These are phyloP conservation scores for Basidiobolus meristosporus DNA, from an alignment of 371 early-diverging fungal species.

Conservation along the genomic window DNA sequence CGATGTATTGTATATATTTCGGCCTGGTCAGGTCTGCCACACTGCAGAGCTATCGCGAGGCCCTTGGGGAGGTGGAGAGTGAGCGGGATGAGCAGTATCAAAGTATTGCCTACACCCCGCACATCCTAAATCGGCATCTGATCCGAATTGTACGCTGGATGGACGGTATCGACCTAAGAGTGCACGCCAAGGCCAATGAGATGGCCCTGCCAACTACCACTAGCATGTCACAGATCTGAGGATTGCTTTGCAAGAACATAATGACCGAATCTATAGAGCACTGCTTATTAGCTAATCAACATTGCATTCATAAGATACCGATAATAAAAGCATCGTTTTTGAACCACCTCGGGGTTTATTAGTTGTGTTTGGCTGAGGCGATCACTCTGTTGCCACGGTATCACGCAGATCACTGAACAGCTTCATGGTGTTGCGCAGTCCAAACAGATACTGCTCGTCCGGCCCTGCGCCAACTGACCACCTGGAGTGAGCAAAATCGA, in stretches of 20 bases:
- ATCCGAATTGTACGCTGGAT: neutral
- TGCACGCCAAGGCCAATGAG: no score
- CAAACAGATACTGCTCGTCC: constrained; percentile 22
- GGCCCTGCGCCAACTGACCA: constrained; percentile 29
- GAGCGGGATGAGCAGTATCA: neutral
- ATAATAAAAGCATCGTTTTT: no score
- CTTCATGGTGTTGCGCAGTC: constrained; percentile 13
- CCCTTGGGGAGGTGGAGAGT: neutral
- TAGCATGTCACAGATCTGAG: no score
- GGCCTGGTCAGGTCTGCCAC: neutral
- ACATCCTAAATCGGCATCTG: neutral
- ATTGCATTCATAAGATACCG: no score
- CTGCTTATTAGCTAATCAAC: no score
- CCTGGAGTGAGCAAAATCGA: constrained; percentile 61
- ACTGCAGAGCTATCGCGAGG: neutral
- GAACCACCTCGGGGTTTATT: no score
- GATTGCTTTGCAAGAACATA: no score
- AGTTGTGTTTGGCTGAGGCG: no score
- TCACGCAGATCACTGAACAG: constrained; percentile 7
- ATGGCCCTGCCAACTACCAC: no score
- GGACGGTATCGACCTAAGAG: neutral
- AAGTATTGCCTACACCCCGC: neutral
- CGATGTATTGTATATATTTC: neutral
- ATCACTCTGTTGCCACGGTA: neutral
- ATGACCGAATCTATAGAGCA: no score